These are phyloP conservation scores for Suillus spraguei DNA, from an alignment of 768 basidiomycete genomes.

Conservation along the genomic window DNA sequence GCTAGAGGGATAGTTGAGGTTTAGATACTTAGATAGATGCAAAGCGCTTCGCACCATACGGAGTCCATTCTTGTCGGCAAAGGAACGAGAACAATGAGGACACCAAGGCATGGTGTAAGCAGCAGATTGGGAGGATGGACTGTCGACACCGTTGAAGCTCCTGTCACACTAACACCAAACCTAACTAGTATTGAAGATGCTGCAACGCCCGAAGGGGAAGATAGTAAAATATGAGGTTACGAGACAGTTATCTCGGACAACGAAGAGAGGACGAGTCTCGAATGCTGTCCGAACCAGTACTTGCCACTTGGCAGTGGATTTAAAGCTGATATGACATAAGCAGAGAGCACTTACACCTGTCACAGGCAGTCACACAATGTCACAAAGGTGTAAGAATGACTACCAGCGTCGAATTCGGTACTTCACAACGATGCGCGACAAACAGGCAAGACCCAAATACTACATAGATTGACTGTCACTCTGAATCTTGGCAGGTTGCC, in stretches of 20 bases:
- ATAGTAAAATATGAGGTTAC: neutral
- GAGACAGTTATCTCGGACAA: neutral
- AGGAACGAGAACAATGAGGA: slow-evolving; percentile 20
- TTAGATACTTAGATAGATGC: too few relatives aligned
- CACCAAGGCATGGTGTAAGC: slow-evolving; percentile 23
- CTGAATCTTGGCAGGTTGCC: slow-evolving; percentile 10
- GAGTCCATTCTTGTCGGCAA: slow-evolving; percentile 16
- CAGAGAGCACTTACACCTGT: neutral
- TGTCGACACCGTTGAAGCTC: neutral
- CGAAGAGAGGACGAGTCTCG: neutral
- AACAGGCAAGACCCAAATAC: neutral
- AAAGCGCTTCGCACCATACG: slow-evolving; percentile 17
- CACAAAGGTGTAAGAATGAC: neutral
- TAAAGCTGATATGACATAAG: neutral
- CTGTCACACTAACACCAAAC: slow-evolving; percentile 5
- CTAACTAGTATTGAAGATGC: neutral
- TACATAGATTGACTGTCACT: slow-evolving; percentile 17
- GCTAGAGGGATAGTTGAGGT: neutral
- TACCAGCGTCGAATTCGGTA: neutral
- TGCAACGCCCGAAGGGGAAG: too few relatives aligned
- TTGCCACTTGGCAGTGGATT: neutral
- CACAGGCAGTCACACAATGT: neutral
- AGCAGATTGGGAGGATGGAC: neutral
- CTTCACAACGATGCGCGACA: neutral
- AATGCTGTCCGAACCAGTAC: neutral